phyloP scores from a whole-genome alignment of 257 asterid species.

The Coffea canephora region DNA sequence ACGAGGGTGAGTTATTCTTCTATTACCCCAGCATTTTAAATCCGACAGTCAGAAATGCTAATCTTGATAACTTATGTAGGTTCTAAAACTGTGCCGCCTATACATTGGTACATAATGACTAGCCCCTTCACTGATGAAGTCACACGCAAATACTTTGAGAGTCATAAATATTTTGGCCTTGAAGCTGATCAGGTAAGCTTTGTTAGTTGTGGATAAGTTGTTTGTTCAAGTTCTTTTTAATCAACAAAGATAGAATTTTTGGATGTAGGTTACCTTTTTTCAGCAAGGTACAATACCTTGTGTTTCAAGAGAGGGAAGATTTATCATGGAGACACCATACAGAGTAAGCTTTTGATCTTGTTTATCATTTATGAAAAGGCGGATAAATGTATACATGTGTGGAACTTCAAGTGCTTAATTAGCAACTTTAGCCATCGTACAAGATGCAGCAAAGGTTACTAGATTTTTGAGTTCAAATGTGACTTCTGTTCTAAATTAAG shows the following conservation, averaged over 20 bases:
- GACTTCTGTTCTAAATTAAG: not conserved
- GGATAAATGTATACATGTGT: not conserved
- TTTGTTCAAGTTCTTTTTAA: constrained; percentile 9
- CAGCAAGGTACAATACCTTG: constrained; percentile 97
- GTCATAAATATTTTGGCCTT: constrained; percentile 90
- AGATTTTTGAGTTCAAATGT: not conserved
- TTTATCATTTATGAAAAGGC: not conserved
- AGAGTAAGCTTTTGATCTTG: constrained; percentile 49
- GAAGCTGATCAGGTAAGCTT: constrained; percentile 80
- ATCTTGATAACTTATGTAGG: constrained; percentile 45
- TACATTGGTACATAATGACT: constrained; percentile 98
- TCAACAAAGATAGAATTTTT: constrained; percentile 6
- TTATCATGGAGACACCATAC: constrained; percentile 87
- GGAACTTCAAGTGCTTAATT: not conserved
- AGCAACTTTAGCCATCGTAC: not conserved
- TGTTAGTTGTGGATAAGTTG: not conserved
- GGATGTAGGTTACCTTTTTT: constrained; percentile 84
- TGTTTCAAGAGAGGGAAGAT: constrained; percentile 86
- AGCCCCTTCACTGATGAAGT: constrained; percentile 96
- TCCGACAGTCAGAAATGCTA: constrained; percentile 19
- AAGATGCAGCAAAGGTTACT: not conserved
- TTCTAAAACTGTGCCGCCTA: constrained; percentile 45
- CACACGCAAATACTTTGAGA: constrained; percentile 79
- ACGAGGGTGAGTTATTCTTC: constrained; percentile 58
- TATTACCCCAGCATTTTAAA: constrained; percentile 15